Conservation (phyloP, 2,329 filamentous ascomycete species). For the Penicillium sp. region DNA sequence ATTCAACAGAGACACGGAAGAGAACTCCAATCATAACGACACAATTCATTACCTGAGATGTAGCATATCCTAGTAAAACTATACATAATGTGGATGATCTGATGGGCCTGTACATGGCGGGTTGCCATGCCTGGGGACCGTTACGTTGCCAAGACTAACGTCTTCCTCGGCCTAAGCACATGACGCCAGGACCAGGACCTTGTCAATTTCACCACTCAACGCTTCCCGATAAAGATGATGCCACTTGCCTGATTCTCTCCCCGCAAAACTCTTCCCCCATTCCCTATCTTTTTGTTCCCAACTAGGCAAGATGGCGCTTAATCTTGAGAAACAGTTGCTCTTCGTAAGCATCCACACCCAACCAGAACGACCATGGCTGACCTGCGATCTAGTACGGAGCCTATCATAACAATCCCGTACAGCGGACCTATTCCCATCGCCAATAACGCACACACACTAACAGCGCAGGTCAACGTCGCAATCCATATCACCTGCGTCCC, state of each 20-base stretch:
- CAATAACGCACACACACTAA: conserved; percentile 15
- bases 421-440: conserved; percentile 12
- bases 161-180: not conserved
- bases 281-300: not conserved
- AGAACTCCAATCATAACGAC: not conserved
- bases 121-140: not conserved
- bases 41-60: not conserved
- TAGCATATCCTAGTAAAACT: not conserved
- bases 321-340: conserved; percentile 58
- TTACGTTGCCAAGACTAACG: conserved; percentile 2
- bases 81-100: not conserved
- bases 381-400: conserved; percentile 50
- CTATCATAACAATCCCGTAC: conserved; percentile 57
- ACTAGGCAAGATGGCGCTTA: conserved; percentile 39
- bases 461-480: conserved; percentile 51
- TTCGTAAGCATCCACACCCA: conserved; percentile 45
- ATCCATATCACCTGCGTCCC: conserved; percentile 60
- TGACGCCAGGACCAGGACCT: conserved; percentile 5
- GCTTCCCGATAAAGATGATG: not conserved
- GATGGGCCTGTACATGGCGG: not conserved
- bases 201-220: conserved; percentile 3
- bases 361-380: conserved; percentile 15
- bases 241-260: not conserved
- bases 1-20: not conserved
- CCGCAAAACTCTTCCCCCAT: conserved; percentile 1